These are phyloP conservation scores for Serendipita sp. DNA, from an alignment of 768 basidiomycete genomes.

Conservation along the genomic window DNA sequence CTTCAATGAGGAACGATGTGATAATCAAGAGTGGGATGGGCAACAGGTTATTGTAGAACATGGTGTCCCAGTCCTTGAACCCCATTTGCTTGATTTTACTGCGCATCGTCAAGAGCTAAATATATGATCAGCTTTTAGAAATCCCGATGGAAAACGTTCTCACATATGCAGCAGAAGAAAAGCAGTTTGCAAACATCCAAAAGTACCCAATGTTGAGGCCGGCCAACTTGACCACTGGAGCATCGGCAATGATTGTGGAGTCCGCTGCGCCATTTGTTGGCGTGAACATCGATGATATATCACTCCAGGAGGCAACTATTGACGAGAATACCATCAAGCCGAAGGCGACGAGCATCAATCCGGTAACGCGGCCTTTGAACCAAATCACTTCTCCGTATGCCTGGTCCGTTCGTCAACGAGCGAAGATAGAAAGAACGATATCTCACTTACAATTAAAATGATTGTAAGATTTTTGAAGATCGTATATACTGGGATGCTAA, in stretches of 20 bases:
- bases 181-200: slow-evolving; percentile 93
- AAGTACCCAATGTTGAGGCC: slow-evolving; percentile 68
- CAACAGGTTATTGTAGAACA: slow-evolving; percentile 96
- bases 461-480: slow-evolving; percentile 99
- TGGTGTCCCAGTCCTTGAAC: slow-evolving; percentile 96
- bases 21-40: slow-evolving; percentile 79
- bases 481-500: slow-evolving; percentile 94
- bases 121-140: neutral
- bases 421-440: neutral
- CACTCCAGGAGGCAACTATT: slow-evolving; percentile 91
- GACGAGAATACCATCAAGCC: slow-evolving; percentile 90
- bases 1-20: slow-evolving; percentile 71
- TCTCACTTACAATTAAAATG: slow-evolving; percentile 69
- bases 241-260: slow-evolving; percentile 17
- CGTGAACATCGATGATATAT: slow-evolving; percentile 38
- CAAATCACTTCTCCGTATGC: slow-evolving; percentile 96
- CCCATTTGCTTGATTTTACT: slow-evolving; percentile 89
- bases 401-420: slow-evolving; percentile 22
- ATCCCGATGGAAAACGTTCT: slow-evolving; percentile 17
- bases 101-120: slow-evolving; percentile 83
- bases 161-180: slow-evolving; percentile 80
- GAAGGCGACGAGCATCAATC: slow-evolving; percentile 77
- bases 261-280: slow-evolving; percentile 13
- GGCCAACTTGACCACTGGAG: slow-evolving; percentile 31
- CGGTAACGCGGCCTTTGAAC: slow-evolving; percentile 83